A percentile compares a stretch with the other conserved stretches of the same genome.
phyloP scores from a whole-genome alignment of 164 flowering plant species.

The Sextonia rubra region DNA sequence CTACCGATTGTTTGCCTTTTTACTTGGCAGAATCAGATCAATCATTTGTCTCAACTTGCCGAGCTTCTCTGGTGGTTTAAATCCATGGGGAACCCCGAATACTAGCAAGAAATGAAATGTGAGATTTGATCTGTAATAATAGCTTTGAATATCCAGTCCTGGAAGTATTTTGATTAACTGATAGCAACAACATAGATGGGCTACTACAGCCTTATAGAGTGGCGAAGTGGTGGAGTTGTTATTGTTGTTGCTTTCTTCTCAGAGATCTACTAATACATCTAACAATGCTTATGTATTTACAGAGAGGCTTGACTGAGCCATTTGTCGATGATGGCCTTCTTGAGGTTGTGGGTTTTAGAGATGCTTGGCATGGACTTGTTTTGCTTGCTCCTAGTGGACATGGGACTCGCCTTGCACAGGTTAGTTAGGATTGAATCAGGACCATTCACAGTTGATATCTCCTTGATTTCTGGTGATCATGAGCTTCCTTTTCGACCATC shows the following conservation, averaged over 20 bases:
- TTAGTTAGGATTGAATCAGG: slow-evolving; percentile 7
- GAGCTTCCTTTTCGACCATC: background rate
- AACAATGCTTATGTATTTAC: slow-evolving; percentile 9
- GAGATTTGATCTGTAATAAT: slow-evolving; percentile 15
- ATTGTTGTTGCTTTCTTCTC: background rate
- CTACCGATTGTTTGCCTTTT: background rate
- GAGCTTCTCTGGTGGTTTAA: slow-evolving; percentile 92
- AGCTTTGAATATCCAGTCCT: background rate
- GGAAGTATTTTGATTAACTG: too few species aligned
- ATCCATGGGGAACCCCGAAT: slow-evolving; percentile 90
- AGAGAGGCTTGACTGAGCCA: slow-evolving; percentile 81
- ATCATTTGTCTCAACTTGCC: slow-evolving; percentile 86
- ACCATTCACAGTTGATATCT: background rate
- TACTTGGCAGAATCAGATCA: slow-evolving; percentile 70
- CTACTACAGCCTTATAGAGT: too few species aligned
- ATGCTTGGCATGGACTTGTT: slow-evolving; percentile 95
- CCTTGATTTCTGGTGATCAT: background rate
- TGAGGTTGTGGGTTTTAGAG: slow-evolving; percentile 85
- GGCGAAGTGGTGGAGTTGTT: too few species aligned
- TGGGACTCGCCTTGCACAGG: slow-evolving; percentile 97
- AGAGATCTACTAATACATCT: background rate
- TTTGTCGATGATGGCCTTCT: slow-evolving; percentile 81
- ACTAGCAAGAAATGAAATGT: slow-evolving; percentile 49
- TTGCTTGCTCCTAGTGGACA: slow-evolving; percentile 81
- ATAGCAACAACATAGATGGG: too few species aligned